Evolutionary conservation across 257 asterid species (phyloP), one percentile per base, ranked within the genome.

Genomic region (Nyctanthes arbortristis): DNA sequence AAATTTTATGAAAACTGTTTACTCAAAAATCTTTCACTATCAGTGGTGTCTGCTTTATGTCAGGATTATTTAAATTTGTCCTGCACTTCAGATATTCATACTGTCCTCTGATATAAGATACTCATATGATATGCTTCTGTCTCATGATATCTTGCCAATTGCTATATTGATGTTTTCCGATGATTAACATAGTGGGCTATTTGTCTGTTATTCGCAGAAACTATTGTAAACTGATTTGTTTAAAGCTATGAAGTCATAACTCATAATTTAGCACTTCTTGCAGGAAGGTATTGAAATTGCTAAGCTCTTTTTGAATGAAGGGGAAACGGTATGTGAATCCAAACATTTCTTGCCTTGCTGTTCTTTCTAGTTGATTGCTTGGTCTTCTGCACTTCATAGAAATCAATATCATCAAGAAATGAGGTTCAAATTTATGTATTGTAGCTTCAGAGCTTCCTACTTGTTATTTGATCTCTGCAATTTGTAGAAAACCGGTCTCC

Each of bases 251-350:
- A 25, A 52, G 72, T 45, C 75, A 62, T 68, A 71, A 75, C 47
- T 73, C n/a, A n/a, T n/a, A n/a, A n/a, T n/a, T n/a, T 70, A 69
- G 60, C 72, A 59, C 64, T 40, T 79, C 37, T 87, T 89, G 84
- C 96, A 93, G 99, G 99, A 85, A 70, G 99, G 99, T 61, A 85
- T 91, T 82, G 99, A 93, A 82, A 91, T 87, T 67, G 99, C 99
- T 36, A 93, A 91, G 83, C 89, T 93, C 66, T 91, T 93, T 82
- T 89, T 93, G 59, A 73, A 81, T 85, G 74, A 89, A 84, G 97
- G 99, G 74, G 92, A 91, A 35, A 89, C 91, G 73, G 99, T 93
- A 84, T 25, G 88, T 76, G 66, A 72, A 68, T 74, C 72, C 30
- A 40, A 70, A 32, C 66, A 45, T 39, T 77, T 61, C 28, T 56